Evolutionary conservation across 192 early-diverging fungal genomes (phyloP).

Genomic region (Entophlyctis luteolus): DNA sequence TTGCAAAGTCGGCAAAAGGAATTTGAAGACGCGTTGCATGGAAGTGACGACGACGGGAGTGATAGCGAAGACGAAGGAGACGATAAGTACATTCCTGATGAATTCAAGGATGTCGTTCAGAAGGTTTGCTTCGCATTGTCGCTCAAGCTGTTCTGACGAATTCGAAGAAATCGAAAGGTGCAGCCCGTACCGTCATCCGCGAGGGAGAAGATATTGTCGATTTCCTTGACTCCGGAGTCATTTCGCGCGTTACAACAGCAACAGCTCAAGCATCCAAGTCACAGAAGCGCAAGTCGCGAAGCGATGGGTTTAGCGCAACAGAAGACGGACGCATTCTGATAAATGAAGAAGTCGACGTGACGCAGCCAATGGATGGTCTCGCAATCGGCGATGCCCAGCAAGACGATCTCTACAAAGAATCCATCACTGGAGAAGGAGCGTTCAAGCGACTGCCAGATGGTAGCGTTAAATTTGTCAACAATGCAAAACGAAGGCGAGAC

Average conservation of each 20-base stretch:
- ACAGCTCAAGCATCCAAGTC: not conserved
- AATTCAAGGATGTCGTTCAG: conserved; percentile 26
- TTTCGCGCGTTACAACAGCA: conserved; percentile 48
- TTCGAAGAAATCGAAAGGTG: not conserved
- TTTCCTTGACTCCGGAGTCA: conserved; percentile 82
- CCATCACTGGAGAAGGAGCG: conserved; percentile 72
- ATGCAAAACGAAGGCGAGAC: conserved; percentile 50
- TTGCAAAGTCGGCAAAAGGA: conserved; percentile 42
- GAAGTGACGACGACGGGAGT: conserved; percentile 86
- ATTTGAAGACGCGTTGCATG: conserved; percentile 88
- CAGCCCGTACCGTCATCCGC: conserved; percentile 34
- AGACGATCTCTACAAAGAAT: conserved; percentile 85
- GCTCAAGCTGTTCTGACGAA: not conserved
- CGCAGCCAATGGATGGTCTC: conserved; percentile 32
- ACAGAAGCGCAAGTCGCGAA: conserved; percentile 28
- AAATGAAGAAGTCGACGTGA: conserved; percentile 55
- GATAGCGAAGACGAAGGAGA: conserved; percentile 66
- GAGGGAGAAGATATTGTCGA: conserved; percentile 66
- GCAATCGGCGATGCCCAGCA: conserved; percentile 41
- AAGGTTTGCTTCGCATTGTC: conserved; percentile 7
- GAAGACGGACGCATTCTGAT: conserved; percentile 82
- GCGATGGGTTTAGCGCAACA: conserved; percentile 54
- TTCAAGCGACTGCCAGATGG: conserved; percentile 79
- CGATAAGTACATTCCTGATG: conserved; percentile 49
- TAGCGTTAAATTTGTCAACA: conserved; percentile 80